phyloP scores from a whole-genome alignment of 2,329 filamentous ascomycete species.

The Aureobasidium musti region DNA sequence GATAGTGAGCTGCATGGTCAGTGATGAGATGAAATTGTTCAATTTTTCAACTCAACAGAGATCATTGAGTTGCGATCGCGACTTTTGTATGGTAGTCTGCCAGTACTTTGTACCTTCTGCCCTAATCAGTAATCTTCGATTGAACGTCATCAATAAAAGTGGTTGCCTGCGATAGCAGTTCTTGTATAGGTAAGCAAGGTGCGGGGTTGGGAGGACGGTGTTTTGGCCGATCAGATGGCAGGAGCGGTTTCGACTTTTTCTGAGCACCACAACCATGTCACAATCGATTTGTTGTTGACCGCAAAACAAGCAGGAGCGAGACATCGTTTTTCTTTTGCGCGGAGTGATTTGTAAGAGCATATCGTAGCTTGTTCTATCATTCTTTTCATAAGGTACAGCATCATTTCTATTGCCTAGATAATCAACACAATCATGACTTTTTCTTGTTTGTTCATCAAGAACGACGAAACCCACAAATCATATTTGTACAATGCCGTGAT shows the following conservation, averaged over 20 bases:
- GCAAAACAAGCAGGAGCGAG: not conserved
- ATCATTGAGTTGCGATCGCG: not conserved
- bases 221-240: not conserved
- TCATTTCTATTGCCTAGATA: not conserved
- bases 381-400: conserved; percentile 10
- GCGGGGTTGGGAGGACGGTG: conserved; percentile 3
- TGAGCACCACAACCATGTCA: too few species aligned
- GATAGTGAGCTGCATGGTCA: not conserved
- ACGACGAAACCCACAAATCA: conserved; percentile 12
- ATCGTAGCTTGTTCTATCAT: conserved; percentile 17
- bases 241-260: not conserved
- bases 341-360: not conserved
- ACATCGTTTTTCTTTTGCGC: not conserved
- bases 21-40: not conserved
- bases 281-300: too few species aligned
- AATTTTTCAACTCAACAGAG: not conserved
- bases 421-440: conserved; percentile 20
- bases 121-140: not conserved
- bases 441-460: conserved; percentile 12
- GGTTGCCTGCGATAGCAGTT: not conserved
- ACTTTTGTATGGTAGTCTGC: not conserved
- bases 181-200: not conserved
- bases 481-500: conserved; percentile 21
- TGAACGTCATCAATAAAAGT: not conserved
- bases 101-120: not conserved